These are phyloP conservation scores for Diaporthe australafricana DNA, from an alignment of 2,329 filamentous ascomycete genomes.

Conservation along the genomic window DNA sequence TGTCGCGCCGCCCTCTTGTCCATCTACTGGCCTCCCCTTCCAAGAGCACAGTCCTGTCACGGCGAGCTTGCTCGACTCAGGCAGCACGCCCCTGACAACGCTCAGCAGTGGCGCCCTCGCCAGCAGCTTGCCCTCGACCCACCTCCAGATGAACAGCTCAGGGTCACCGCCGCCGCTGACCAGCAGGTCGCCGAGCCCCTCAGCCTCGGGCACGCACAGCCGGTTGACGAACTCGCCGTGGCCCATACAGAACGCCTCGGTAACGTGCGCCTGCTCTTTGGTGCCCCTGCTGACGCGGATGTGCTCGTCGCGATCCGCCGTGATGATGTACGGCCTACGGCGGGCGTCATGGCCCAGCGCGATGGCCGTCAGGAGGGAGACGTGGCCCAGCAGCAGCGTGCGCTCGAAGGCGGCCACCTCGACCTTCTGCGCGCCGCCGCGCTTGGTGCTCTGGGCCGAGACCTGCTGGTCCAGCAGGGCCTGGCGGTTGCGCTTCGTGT, in stretches of 20 bases:
- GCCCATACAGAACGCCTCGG: constrained; percentile 89
- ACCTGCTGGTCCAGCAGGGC: constrained; percentile 70
- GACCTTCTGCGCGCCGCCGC: constrained; percentile 40
- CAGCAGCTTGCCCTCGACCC: constrained; percentile 68
- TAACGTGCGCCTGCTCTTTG: constrained; percentile 82
- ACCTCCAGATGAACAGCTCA: constrained; percentile 85
- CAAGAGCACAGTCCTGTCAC: constrained; percentile 57
- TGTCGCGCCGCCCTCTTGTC: constrained; percentile 34
- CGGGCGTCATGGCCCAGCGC: constrained; percentile 60
- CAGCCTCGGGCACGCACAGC: constrained; percentile 70
- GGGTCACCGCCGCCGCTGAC: constrained; percentile 90
- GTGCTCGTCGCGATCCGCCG: constrained; percentile 73
- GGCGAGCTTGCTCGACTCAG: constrained; percentile 56
- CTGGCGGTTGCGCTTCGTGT: constrained; percentile 71
- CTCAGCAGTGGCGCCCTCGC: constrained; percentile 65
- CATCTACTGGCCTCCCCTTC: constrained; percentile 33
- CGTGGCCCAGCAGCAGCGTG: constrained; percentile 87
- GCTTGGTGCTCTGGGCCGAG: constrained; percentile 47
- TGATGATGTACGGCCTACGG: constrained; percentile 62
- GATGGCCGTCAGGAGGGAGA: constrained; percentile 91
- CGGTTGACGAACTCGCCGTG: constrained; percentile 87
- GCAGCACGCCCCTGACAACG: constrained; percentile 51
- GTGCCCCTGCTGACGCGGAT: constrained; percentile 86
- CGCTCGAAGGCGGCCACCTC: constrained; percentile 73
- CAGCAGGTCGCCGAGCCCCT: constrained; percentile 67